A percentile compares a stretch with the other conserved stretches of the same genome.
phyloP scores from a whole-genome alignment of 495 filamentous ascomycete genomes.

The Chaetomidium leptoderma region DNA sequence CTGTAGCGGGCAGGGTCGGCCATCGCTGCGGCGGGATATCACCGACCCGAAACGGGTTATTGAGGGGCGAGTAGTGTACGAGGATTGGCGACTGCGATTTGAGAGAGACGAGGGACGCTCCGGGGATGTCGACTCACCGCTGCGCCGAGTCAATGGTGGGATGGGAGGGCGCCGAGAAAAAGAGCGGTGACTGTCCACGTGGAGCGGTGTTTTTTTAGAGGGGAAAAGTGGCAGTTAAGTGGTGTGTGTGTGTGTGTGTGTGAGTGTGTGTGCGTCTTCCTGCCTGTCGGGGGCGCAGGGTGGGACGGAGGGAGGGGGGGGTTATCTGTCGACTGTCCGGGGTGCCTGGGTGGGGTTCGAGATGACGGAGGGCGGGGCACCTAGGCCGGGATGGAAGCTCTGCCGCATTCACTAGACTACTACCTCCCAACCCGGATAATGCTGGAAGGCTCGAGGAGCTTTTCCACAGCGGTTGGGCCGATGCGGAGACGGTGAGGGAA shows the following conservation, averaged over 20 bases:
- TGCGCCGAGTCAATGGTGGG: background rate
- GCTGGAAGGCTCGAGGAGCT: background rate
- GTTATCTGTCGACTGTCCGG: too few relatives aligned
- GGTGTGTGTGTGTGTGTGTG: conserved; percentile 8
- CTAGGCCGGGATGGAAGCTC: conserved; percentile 2
- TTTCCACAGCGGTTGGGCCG: background rate
- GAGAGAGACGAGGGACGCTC: background rate
- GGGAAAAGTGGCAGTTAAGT: conserved; percentile 7
- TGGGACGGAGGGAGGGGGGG: conserved; percentile 3
- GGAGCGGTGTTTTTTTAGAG: conserved; percentile 12
- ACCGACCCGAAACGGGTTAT: background rate
- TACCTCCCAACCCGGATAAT: background rate
- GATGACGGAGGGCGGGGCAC: conserved; percentile 10
- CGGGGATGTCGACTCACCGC: background rate
- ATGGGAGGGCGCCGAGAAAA: background rate
- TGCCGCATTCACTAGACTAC: conserved; percentile 1
- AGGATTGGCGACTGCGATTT: background rate
- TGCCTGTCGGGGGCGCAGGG: conserved; percentile 21
- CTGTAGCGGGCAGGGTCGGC: conserved; percentile 39
- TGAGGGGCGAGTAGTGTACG: conserved; percentile 1
- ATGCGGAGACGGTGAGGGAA: background rate
- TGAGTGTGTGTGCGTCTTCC: conserved; percentile 3
- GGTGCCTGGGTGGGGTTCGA: conserved; percentile 15
- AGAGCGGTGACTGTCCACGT: conserved; percentile 15
- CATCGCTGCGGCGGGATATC: conserved; percentile 28